Evolutionary conservation across 768 basidiomycete genomes (phyloP).

Genomic region (Termitomyces heimii): DNA sequence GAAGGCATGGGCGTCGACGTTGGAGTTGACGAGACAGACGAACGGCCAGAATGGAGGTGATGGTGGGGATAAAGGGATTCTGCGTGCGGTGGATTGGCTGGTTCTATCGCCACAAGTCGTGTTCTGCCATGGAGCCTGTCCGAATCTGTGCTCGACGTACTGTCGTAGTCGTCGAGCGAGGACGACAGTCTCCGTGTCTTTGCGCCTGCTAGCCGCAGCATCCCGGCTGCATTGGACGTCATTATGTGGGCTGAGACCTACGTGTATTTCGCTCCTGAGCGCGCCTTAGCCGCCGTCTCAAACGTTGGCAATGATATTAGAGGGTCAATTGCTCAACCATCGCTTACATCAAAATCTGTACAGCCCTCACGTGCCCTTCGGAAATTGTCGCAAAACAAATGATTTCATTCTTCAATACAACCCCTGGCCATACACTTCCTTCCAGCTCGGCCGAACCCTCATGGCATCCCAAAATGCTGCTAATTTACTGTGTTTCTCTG

Average conservation of each 20-base stretch:
- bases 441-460: slow-evolving; percentile 64
- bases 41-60: slow-evolving; percentile 27
- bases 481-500: slow-evolving; percentile 40
- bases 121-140: slow-evolving; percentile 22
- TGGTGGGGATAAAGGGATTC: slow-evolving; percentile 31
- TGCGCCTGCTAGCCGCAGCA: slow-evolving; percentile 17
- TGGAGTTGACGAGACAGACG: slow-evolving; percentile 35
- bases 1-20: slow-evolving; percentile 55
- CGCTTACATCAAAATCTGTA: slow-evolving; percentile 5
- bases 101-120: slow-evolving; percentile 11
- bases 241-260: slow-evolving; percentile 9
- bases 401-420: slow-evolving; percentile 26
- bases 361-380: slow-evolving; percentile 11
- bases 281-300: slow-evolving; percentile 10
- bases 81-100: slow-evolving; percentile 16
- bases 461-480: slow-evolving; percentile 68
- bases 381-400: slow-evolving; percentile 4
- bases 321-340: background rate
- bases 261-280: slow-evolving; percentile 5
- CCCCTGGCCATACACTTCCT: slow-evolving; percentile 50
- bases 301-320: slow-evolving; percentile 10
- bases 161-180: slow-evolving; percentile 35
- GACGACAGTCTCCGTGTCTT: slow-evolving; percentile 15
- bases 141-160: slow-evolving; percentile 37
- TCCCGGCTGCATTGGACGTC: slow-evolving; percentile 16